phyloP scores from a whole-genome alignment of 495 filamentous ascomycete species.

The Hyaloscypha bicolor region DNA sequence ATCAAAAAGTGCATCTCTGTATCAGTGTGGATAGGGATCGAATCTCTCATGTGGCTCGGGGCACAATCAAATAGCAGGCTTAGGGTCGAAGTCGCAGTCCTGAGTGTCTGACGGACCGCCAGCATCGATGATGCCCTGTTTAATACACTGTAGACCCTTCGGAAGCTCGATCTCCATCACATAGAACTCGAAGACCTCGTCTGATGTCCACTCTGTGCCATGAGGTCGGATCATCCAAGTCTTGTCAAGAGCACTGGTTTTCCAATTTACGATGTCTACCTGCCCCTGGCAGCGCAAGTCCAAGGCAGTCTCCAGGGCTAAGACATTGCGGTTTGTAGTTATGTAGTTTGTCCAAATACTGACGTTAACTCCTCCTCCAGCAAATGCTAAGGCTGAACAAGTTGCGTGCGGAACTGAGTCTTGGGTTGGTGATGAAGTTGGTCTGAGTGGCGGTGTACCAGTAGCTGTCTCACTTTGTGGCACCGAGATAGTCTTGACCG shows the following conservation, averaged over 20 bases:
- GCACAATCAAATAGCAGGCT: too few species aligned
- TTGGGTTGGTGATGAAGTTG: not conserved
- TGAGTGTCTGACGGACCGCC: not conserved
- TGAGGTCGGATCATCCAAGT: too few species aligned
- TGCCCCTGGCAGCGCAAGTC: not conserved
- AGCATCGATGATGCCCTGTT: not conserved
- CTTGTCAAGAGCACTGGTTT: not conserved
- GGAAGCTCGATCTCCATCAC: not conserved
- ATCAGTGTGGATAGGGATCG: too few species aligned
- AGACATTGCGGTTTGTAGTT: not conserved
- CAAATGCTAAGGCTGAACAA: not conserved
- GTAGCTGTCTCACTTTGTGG: too few species aligned
- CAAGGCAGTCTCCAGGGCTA: not conserved
- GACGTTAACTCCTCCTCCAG: not conserved
- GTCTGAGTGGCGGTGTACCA: not conserved
- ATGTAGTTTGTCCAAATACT: not conserved
- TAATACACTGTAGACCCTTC: not conserved
- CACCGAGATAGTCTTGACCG: too few species aligned
- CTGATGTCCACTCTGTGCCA: too few species aligned
- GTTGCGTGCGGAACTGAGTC: not conserved
- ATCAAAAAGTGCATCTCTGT: too few species aligned
- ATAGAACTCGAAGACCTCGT: too few species aligned
- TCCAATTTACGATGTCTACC: not conserved
- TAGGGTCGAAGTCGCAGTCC: not conserved
- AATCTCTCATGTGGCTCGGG: too few species aligned